Percentiles rank a stretch among this genome's conserved stretches.
Evolutionary conservation across 1,284 basidiomycete species (phyloP).

Genomic region (Heterobasidion occidentale): DNA sequence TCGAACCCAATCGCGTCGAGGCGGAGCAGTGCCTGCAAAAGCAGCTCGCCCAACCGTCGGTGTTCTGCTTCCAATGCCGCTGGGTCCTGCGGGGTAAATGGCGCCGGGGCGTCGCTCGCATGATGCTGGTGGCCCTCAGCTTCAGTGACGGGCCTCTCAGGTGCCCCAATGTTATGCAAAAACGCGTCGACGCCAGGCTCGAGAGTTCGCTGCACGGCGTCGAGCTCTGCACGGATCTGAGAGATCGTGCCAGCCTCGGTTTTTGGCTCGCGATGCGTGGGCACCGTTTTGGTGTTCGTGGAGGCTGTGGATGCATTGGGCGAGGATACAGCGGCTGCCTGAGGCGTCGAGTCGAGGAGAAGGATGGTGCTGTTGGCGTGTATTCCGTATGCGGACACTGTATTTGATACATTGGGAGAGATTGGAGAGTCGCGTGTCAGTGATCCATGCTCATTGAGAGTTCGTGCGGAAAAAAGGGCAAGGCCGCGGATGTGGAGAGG

Average conservation of each 20-base stretch:
- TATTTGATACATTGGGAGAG: not conserved
- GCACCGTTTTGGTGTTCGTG: conserved; percentile 15
- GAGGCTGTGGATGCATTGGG: conserved; percentile 16
- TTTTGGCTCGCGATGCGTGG: conserved; percentile 34
- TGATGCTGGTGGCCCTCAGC: conserved; percentile 7
- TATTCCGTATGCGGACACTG: conserved; percentile 62
- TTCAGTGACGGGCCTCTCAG: conserved; percentile 9
- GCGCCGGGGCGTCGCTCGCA: not conserved
- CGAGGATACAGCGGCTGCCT: not conserved
- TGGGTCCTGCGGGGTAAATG: not conserved
- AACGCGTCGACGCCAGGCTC: conserved; percentile 49
- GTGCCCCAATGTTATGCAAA: conserved; percentile 29
- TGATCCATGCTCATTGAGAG: not conserved
- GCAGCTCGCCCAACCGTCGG: conserved; percentile 55
- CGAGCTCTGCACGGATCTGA: conserved; percentile 54
- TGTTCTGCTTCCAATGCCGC: conserved; percentile 30
- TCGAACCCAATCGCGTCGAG: conserved; percentile 67
- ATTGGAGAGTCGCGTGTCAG: conserved; percentile 9
- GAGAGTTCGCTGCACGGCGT: conserved; percentile 42
- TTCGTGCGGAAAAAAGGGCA: no score
- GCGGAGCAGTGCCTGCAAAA: conserved; percentile 70
- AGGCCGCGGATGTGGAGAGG: conserved; percentile 1
- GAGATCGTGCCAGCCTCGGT: conserved; percentile 29
- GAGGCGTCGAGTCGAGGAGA: conserved; percentile 41
- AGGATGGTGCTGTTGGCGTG: conserved; percentile 52